Evolutionary conservation across 495 filamentous ascomycete genomes (phyloP).

Genomic region (Tuber calosporum): DNA sequence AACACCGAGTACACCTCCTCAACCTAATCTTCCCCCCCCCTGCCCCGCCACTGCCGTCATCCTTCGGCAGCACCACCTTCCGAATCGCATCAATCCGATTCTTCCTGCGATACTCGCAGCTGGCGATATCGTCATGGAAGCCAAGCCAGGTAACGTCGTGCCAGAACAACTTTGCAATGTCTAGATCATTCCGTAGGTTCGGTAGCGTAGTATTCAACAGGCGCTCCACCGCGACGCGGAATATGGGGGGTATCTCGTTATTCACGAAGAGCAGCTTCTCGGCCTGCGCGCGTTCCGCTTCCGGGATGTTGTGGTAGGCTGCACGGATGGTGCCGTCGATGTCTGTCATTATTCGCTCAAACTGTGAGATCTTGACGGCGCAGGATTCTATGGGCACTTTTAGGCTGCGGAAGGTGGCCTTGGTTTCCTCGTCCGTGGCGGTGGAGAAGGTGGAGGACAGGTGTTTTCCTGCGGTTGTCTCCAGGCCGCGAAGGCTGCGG

Average conservation of each 20-base stretch:
- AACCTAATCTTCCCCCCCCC: conserved; percentile 29
- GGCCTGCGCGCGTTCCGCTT: conserved; percentile 36
- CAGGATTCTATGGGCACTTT: conserved; percentile 41
- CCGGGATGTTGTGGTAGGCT: conserved; percentile 38
- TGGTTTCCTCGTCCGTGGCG: conserved; percentile 34
- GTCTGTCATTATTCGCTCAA: conserved; percentile 42
- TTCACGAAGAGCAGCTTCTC: conserved; percentile 42
- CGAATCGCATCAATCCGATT: conserved; percentile 41
- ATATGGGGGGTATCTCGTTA: conserved; percentile 41
- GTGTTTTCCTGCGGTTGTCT: conserved; percentile 33
- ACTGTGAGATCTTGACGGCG: conserved; percentile 40
- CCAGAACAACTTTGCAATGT: conserved; percentile 43
- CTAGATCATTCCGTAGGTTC: conserved; percentile 39
- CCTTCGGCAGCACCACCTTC: conserved; percentile 38
- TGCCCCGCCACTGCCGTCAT: conserved; percentile 11
- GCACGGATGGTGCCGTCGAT: conserved; percentile 40
- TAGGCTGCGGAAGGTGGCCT: conserved; percentile 35
- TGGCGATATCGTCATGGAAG: conserved; percentile 40
- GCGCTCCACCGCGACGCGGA: conserved; percentile 30
- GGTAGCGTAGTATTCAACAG: conserved; percentile 35
- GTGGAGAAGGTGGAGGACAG: conserved; percentile 20
- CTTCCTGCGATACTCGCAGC: conserved; percentile 23
- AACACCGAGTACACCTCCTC: conserved; percentile 42
- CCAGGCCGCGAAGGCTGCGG: conserved; percentile 35
- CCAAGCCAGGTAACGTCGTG: conserved; percentile 43